These are phyloP conservation scores for Macrophomina pseudophaseolina DNA, from an alignment of 2,329 filamentous ascomycete genomes.

Conservation along the genomic window DNA sequence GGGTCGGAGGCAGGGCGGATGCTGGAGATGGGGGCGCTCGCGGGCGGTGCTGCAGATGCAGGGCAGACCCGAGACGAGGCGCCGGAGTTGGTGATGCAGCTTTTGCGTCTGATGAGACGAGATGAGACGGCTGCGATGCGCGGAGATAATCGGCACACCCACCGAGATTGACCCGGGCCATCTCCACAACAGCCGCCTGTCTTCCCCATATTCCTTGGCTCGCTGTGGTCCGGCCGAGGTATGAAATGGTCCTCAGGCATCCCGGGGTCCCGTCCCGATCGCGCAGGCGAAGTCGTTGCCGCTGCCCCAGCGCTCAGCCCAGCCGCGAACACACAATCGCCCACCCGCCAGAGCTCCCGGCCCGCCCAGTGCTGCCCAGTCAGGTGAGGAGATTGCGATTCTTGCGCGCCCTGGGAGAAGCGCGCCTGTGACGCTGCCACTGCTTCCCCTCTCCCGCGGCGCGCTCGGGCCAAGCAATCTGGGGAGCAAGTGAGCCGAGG, in stretches of 20 bases:
- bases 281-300: neutral
- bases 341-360: too few relatives aligned
- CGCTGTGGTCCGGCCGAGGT: constrained; percentile 10
- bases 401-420: too few relatives aligned
- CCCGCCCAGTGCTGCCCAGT: too few relatives aligned
- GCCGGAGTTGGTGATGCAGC: neutral
- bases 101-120: too few relatives aligned
- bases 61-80: neutral
- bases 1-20: neutral
- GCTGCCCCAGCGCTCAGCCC: neutral
- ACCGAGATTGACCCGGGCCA: neutral
- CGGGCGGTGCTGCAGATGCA: neutral
- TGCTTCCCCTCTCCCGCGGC: neutral
- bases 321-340: too few relatives aligned
- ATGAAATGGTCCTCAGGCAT: neutral
- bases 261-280: neutral
- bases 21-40: neutral
- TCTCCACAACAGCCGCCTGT: neutral
- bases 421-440: neutral
- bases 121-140: too few relatives aligned
- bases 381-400: too few relatives aligned
- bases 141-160: neutral
- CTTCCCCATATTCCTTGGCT: constrained; percentile 8
- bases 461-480: constrained; percentile 8
- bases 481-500: constrained; percentile 13